These are phyloP conservation scores for Lasiosphaeris hirsuta DNA, from an alignment of 495 filamentous ascomycete species.

Conservation along the genomic window DNA sequence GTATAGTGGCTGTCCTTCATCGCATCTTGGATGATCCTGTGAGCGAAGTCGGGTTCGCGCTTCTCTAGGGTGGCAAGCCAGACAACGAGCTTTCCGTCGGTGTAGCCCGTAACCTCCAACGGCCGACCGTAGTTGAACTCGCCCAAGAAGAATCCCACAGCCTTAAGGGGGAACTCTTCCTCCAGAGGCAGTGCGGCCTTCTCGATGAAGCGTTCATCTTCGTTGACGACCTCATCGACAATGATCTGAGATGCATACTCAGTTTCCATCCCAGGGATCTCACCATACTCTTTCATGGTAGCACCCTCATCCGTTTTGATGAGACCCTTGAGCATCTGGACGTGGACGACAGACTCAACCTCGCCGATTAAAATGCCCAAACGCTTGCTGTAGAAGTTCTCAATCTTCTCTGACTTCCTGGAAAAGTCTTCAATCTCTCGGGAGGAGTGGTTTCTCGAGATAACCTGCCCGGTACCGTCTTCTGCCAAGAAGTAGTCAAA, in stretches of 20 bases:
- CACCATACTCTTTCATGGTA: conserved; percentile 87
- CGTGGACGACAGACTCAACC: conserved; percentile 85
- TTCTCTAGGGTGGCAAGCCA: conserved; percentile 64
- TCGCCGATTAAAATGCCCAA: conserved; percentile 82
- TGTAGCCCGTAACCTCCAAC: conserved; percentile 74
- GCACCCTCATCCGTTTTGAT: conserved; percentile 87
- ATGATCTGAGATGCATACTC: conserved; percentile 88
- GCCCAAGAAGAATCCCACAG: conserved; percentile 90
- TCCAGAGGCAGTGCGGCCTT: conserved; percentile 78
- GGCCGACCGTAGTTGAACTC: conserved; percentile 92
- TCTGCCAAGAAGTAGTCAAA: conserved; percentile 73
- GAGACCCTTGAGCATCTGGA: conserved; percentile 88
- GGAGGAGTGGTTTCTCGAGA: conserved; percentile 67
- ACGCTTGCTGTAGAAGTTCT: conserved; percentile 82
- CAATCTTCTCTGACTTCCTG: conserved; percentile 79
- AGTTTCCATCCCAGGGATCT: conserved; percentile 83
- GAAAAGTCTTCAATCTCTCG: conserved; percentile 77
- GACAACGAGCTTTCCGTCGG: conserved; percentile 68
- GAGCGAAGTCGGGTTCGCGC: conserved; percentile 79
- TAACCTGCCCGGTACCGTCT: conserved; percentile 58
- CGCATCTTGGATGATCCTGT: conserved; percentile 61
- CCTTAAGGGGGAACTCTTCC: conserved; percentile 82
- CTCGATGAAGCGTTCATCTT: conserved; percentile 92
- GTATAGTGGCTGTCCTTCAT: conserved; percentile 69
- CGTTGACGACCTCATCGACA: conserved; percentile 85